phyloP scores from a whole-genome alignment of 2,329 filamentous ascomycete genomes.

The Colletotrichum plurivorum region DNA sequence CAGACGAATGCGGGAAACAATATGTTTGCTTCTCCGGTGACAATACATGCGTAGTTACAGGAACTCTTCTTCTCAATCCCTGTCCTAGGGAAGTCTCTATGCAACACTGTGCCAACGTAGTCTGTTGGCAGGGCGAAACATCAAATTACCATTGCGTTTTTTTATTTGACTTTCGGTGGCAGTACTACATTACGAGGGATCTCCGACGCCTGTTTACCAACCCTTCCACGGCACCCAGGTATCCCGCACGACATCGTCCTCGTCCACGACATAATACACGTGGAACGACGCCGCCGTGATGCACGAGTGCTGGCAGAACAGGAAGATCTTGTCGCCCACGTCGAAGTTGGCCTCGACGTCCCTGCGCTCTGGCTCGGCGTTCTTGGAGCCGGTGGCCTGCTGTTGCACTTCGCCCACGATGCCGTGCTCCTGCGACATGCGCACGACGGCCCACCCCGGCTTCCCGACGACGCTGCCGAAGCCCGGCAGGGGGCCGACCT shows the following conservation, averaged over 20 bases:
- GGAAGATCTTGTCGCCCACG: slow-evolving; percentile 50
- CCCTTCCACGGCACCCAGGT: slow-evolving; percentile 57
- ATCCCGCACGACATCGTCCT: slow-evolving; percentile 50
- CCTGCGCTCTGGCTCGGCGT: slow-evolving; percentile 31
- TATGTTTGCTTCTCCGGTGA: too few species aligned
- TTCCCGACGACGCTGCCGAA: slow-evolving; percentile 49
- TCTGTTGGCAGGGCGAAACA: too few species aligned
- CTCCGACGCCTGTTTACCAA: slow-evolving; percentile 40
- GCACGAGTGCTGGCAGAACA: slow-evolving; percentile 53
- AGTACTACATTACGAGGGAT: too few species aligned
- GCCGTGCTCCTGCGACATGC: slow-evolving; percentile 56
- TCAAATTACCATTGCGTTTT: too few species aligned
- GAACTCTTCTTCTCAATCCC: too few species aligned
- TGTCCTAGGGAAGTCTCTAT: too few species aligned
- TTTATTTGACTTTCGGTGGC: too few species aligned
- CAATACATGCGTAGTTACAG: too few species aligned
- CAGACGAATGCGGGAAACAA: too few species aligned
- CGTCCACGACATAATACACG: slow-evolving; percentile 54
- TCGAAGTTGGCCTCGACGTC: slow-evolving; percentile 47
- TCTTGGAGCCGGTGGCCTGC: slow-evolving; percentile 23
- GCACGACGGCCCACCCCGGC: slow-evolving; percentile 50
- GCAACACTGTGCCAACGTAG: too few species aligned
- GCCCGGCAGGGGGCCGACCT: slow-evolving; percentile 48
- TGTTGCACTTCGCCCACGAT: slow-evolving; percentile 45
- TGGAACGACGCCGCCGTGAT: slow-evolving; percentile 55